Conservation (phyloP, 352 stramenopile genomes). For the Pythium plurisporium region DNA sequence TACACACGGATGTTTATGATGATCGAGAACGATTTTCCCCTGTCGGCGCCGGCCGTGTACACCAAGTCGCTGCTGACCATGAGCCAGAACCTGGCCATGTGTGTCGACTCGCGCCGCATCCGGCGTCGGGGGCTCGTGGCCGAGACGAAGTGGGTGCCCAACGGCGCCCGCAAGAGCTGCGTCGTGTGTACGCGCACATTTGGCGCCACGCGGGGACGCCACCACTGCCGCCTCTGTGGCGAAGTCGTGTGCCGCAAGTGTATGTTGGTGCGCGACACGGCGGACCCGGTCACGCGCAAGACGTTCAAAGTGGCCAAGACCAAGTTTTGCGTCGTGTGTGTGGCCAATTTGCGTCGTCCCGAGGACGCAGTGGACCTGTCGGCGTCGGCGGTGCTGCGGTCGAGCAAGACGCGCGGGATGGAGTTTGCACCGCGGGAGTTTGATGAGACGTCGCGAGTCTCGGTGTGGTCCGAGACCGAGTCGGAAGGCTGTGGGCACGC, state of each 20-base stretch:
- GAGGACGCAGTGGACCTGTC: conserved; percentile 9
- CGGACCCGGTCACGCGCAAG: conserved; percentile 25
- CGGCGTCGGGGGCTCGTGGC: conserved; percentile 44
- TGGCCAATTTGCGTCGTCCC: conserved; percentile 41
- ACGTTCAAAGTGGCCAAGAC: conserved; percentile 55
- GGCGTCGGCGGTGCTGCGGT: not conserved
- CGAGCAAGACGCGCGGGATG: not conserved
- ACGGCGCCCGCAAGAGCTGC: conserved; percentile 39
- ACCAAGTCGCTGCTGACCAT: conserved; percentile 50
- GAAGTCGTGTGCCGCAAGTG: conserved; percentile 73
- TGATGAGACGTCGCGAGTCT: conserved; percentile 25
- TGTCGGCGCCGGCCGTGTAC: conserved; percentile 21
- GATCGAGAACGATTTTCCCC: conserved; percentile 38
- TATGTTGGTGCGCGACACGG: conserved; percentile 45
- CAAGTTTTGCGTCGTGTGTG: conserved; percentile 52
- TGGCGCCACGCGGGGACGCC: conserved; percentile 47
- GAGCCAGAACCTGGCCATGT: conserved; percentile 51
- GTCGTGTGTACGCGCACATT: conserved; percentile 60
- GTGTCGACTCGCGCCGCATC: conserved; percentile 61
- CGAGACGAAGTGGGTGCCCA: conserved; percentile 51
- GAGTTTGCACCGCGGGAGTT: conserved; percentile 5
- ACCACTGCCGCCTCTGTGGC: conserved; percentile 77
- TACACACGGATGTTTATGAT: conserved; percentile 59
- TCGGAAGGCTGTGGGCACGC: conserved; percentile 29
- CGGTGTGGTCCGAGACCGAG: conserved; percentile 43